Percentiles rank a stretch among this genome's conserved stretches.
Conservation (phyloP, 495 filamentous ascomycete species). For the Acidomyces sp. region DNA sequence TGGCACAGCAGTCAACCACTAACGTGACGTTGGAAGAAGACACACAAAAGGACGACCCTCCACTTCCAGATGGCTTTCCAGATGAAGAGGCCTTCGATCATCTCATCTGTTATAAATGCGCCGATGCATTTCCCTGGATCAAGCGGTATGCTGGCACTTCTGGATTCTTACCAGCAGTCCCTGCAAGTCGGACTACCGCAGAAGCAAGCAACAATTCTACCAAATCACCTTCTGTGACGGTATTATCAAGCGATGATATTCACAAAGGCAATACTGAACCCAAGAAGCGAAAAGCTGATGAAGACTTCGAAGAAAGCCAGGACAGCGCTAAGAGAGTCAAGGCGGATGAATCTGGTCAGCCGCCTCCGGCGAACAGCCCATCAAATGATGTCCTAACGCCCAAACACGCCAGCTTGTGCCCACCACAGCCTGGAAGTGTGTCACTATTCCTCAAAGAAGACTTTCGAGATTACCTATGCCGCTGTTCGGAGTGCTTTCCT, state of each 20-base stretch:
- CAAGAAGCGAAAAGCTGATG: constrained; percentile 70
- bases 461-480: constrained; percentile 70
- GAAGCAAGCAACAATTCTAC: constrained; percentile 7
- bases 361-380: constrained; percentile 7
- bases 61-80: constrained; percentile 73
- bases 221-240: neutral
- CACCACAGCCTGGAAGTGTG: constrained; percentile 41
- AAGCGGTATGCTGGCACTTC: constrained; percentile 72
- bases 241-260: neutral
- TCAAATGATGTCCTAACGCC: constrained; percentile 22
- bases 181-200: constrained; percentile 1
- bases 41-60: constrained; percentile 35
- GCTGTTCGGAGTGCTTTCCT: constrained; percentile 64
- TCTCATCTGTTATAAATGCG: constrained; percentile 89
- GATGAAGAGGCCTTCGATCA: constrained; percentile 74
- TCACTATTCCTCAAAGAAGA: constrained; percentile 65
- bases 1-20: constrained; percentile 12
- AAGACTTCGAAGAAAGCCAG: constrained; percentile 31
- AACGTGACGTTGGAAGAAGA: constrained; percentile 7
- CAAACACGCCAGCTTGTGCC: constrained; percentile 38
- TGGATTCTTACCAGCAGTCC: constrained; percentile 67
- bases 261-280: constrained; percentile 16
- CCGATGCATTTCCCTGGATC: constrained; percentile 82
- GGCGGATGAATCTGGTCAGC: constrained; percentile 7
- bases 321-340: constrained; percentile 24